These are phyloP conservation scores for Candida berthetii DNA, from an alignment of 805 yeast species.

Conservation along the genomic window DNA sequence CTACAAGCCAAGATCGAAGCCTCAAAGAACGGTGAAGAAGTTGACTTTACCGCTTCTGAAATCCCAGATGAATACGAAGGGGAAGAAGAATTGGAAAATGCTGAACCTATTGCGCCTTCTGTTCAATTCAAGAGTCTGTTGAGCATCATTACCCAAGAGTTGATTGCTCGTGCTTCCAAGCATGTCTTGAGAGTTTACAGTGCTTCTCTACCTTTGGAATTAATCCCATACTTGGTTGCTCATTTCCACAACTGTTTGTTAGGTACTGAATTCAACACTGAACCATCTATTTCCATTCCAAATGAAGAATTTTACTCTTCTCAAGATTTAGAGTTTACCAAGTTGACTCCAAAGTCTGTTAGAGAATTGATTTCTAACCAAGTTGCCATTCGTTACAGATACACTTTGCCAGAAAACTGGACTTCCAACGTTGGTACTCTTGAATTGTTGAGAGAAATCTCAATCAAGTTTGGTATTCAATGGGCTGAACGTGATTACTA, in stretches of 20 bases:
- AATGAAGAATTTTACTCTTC: conserved; percentile 37
- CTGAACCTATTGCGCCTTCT: conserved; percentile 5
- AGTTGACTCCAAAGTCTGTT: conserved; percentile 41
- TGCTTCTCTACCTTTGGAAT: conserved; percentile 38
- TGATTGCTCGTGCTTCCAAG: conserved; percentile 75
- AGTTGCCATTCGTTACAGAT: conserved; percentile 60
- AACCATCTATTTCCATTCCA: conserved; percentile 36
- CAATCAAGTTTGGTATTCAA: conserved; percentile 81
- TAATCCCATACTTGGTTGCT: conserved; percentile 55
- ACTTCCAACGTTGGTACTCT: conserved; percentile 27
- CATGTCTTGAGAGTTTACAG: conserved; percentile 56
- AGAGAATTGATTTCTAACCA: conserved; percentile 40
- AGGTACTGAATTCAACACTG: conserved; percentile 39
- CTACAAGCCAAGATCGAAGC: conserved; percentile 16
- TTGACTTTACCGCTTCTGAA: conserved; percentile 3
- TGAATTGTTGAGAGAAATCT: conserved; percentile 58
- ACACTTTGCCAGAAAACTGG: conserved; percentile 47
- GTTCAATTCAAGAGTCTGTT: conserved; percentile 10
- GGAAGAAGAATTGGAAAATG: conserved; percentile 10
- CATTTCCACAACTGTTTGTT: conserved; percentile 69
- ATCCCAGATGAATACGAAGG: conserved; percentile 8
- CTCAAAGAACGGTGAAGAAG: conserved; percentile 17
- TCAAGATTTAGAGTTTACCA: conserved; percentile 32
- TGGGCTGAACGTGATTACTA: conserved; percentile 45
- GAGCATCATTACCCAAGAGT: conserved; percentile 37